Percentiles rank a stretch among this genome's conserved stretches.
Conservation (phyloP, 768 basidiomycete species). For the Suillus alpinus region DNA sequence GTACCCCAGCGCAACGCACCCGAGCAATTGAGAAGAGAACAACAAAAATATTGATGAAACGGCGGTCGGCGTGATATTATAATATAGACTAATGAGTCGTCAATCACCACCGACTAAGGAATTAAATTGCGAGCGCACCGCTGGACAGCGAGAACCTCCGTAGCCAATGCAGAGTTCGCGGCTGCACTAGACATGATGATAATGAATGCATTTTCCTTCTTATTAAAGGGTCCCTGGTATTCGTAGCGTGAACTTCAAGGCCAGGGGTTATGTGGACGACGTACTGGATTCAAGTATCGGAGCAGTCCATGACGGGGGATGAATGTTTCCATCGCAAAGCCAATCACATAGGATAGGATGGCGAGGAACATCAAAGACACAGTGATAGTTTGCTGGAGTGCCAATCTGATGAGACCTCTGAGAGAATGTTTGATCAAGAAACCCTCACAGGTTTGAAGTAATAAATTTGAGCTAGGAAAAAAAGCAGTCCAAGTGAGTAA, state of each 20-base stretch:
- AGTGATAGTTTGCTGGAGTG: conserved; percentile 44
- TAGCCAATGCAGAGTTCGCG: conserved; percentile 50
- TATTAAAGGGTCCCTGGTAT: conserved; percentile 53
- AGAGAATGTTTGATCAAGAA: neutral
- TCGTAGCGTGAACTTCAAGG: neutral
- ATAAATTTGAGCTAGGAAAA: conserved; percentile 48
- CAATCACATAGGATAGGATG: conserved; percentile 49
- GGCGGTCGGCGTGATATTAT: conserved; percentile 49
- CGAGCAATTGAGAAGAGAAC: conserved; percentile 34
- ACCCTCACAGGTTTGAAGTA: conserved; percentile 54
- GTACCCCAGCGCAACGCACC: conserved; percentile 12
- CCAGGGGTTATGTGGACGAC: neutral
- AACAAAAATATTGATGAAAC: conserved; percentile 44
- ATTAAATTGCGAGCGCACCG: conserved; percentile 14
- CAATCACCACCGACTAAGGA: neutral
- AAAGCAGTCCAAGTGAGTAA: neutral
- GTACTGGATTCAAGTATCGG: conserved; percentile 50
- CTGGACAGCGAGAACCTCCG: conserved; percentile 53
- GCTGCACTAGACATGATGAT: conserved; percentile 57
- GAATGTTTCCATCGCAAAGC: conserved; percentile 42
- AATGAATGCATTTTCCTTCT: conserved; percentile 57
- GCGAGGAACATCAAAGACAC: conserved; percentile 56
- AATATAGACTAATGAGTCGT: conserved; percentile 32
- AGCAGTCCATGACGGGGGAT: conserved; percentile 45
- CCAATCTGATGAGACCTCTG: neutral